These are phyloP conservation scores for Starmerella kuoi DNA, from an alignment of 805 yeast genomes.

Conservation along the genomic window DNA sequence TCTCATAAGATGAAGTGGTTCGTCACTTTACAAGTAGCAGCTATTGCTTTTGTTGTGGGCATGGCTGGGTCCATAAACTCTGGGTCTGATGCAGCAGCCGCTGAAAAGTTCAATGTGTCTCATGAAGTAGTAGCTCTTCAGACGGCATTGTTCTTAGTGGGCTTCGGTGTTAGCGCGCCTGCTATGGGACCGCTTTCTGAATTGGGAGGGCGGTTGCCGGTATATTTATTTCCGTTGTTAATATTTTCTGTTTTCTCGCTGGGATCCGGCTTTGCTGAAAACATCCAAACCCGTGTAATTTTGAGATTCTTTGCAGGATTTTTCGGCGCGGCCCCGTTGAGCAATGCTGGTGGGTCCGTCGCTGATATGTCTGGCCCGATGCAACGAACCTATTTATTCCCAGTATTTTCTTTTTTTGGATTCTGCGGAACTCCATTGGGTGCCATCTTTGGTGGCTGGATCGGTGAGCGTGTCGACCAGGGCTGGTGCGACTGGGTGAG, in stretches of 20 bases:
- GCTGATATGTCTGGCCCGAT: conserved; percentile 60
- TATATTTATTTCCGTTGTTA: conserved; percentile 43
- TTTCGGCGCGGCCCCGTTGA: conserved; percentile 73
- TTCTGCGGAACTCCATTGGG: conserved; percentile 40
- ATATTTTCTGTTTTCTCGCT: conserved; percentile 37
- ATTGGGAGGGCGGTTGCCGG: conserved; percentile 52
- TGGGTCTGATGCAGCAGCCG: conserved; percentile 34
- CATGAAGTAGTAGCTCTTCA: conserved; percentile 36
- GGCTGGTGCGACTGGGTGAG: conserved; percentile 15
- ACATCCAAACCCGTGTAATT: conserved; percentile 33
- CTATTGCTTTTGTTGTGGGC: conserved; percentile 7
- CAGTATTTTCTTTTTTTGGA: conserved; percentile 6
- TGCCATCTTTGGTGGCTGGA: conserved; percentile 39
- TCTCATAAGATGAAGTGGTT: conserved; percentile 6
- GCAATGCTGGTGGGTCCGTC: conserved; percentile 35
- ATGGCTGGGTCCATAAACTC: conserved; percentile 35
- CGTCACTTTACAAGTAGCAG: conserved; percentile 4
- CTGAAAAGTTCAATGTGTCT: conserved; percentile 31
- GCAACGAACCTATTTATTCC: conserved; percentile 13
- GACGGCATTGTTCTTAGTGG: conserved; percentile 40
- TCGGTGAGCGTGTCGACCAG: conserved; percentile 38
- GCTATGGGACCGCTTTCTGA: conserved; percentile 60
- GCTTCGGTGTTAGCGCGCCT: conserved; percentile 53
- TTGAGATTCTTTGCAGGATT: conserved; percentile 65
- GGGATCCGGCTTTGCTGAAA: conserved; percentile 35